Percentiles rank a stretch among this genome's conserved stretches.
phyloP scores from a whole-genome alignment of 192 early-diverging fungal genomes.

The Gaertneriomyces sp. region DNA sequence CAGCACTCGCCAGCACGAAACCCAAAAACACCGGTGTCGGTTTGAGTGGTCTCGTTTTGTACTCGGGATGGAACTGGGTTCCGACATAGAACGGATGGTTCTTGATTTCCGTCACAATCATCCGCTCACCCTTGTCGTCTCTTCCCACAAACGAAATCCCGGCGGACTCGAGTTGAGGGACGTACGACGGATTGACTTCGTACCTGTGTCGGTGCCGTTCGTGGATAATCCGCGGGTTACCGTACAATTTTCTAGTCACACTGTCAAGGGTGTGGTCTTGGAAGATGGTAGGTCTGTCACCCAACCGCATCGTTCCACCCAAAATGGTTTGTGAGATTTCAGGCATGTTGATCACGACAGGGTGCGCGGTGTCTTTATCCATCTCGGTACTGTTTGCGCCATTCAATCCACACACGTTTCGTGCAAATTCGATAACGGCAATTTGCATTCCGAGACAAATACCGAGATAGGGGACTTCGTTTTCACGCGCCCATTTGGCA shows the following conservation, averaged over 20 bases:
- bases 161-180: conserved; percentile 68
- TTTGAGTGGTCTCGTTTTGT: conserved; percentile 87
- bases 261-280: conserved; percentile 54
- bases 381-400: conserved; percentile 87
- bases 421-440: conserved; percentile 95
- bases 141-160: conserved; percentile 88
- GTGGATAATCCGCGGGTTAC: conserved; percentile 52
- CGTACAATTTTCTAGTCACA: conserved; percentile 63
- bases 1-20: conserved; percentile 81
- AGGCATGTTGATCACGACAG: conserved; percentile 96
- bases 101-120: conserved; percentile 90
- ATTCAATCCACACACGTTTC: conserved; percentile 79
- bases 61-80: conserved; percentile 96
- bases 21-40: conserved; percentile 93
- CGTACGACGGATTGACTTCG: conserved; percentile 91
- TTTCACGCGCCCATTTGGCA: conserved; percentile 95
- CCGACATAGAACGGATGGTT: conserved; percentile 93
- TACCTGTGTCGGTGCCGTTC: conserved; percentile 98
- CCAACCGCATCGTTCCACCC: conserved; percentile 97
- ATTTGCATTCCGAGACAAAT: conserved; percentile 98
- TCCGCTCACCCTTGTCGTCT: conserved; percentile 93
- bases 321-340: conserved; percentile 88
- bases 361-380: conserved; percentile 58
- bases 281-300: conserved; percentile 73
- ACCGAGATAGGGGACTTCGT: conserved; percentile 95